A percentile compares a stretch with the other conserved stretches of the same genome.
Evolutionary conservation across 305 asterid genomes (phyloP).

Genomic region (Fraxinus angustifolia): DNA sequence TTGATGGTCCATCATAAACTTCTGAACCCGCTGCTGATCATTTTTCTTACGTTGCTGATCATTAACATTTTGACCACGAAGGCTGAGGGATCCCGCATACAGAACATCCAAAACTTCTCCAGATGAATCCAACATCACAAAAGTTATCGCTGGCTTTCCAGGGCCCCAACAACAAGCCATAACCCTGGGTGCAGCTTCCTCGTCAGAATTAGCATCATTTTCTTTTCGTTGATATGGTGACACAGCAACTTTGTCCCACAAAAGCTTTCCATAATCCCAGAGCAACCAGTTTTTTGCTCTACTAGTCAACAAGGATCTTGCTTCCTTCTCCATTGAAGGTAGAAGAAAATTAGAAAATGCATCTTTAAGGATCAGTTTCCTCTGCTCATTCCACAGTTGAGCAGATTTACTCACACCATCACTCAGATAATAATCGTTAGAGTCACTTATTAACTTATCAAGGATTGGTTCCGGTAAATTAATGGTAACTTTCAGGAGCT

Average conservation of each 20-base stretch:
- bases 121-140: slow-evolving; percentile 93
- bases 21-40: slow-evolving; percentile 92
- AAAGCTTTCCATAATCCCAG: slow-evolving; percentile 67
- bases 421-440: slow-evolving; percentile 81
- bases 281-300: slow-evolving; percentile 79
- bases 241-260: slow-evolving; percentile 89
- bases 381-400: slow-evolving; percentile 94
- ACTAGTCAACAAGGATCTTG: slow-evolving; percentile 62
- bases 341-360: slow-evolving; percentile 66
- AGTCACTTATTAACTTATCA: slow-evolving; percentile 67
- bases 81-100: slow-evolving; percentile 75
- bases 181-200: slow-evolving; percentile 86
- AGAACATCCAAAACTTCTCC: slow-evolving; percentile 90
- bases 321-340: slow-evolving; percentile 95
- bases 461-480: slow-evolving; percentile 71
- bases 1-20: slow-evolving; percentile 96
- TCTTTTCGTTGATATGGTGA: slow-evolving; percentile 84
- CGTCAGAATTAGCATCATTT: slow-evolving; percentile 67
- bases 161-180: slow-evolving; percentile 99
- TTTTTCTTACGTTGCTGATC: slow-evolving; percentile 88
- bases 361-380: slow-evolving; percentile 77
- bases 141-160: slow-evolving; percentile 91
- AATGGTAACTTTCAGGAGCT: slow-evolving; percentile 76
- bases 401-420: slow-evolving; percentile 97
- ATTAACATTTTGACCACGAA: slow-evolving; percentile 80